Base-by-base conservation (phyloP, 164 flowering plant genomes). In the Annona cherimola region DNA sequence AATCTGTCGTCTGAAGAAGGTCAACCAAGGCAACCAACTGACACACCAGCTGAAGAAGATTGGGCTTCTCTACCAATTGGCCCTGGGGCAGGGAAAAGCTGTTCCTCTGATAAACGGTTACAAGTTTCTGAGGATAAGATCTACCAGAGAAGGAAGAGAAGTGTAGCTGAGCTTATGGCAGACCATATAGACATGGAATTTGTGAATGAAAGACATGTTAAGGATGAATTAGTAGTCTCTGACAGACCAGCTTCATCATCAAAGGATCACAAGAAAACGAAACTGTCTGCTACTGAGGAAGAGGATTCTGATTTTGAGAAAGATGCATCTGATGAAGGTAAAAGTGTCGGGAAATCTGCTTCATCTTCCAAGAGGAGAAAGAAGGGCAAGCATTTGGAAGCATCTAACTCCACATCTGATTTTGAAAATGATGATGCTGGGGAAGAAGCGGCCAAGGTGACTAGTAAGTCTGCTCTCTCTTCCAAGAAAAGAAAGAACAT, bases 91-190 rank as follows among this genome's bases (percentile, higher is more conserved):
- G 66, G 70, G 65, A 66, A 78, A 65, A 57, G 39, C n/a, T 43
- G 9, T 14, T 26, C 70, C 42, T 44, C 64, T 19, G 73, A 66
- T 3, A 75, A 74, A 16, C 45, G 77, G 70, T 75, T 76, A 20
- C 70, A 44, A n/a, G 42, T 71, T 64, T 43, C 71, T 3, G 75
- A 69, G 72, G 77, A 70, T 41, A 75, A 82, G 81, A 57, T 66
- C 20, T 64, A 75, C 68, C 87, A 82, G 42, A 85, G 81, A 68
- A 84, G 86, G 80, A 89, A 89, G 73, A 72, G 78, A 74, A 79
- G 76, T 66, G 76, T 75, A 73, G 73, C 75, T 45, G 79, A 78
- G 16, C 69, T 79, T 54, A 61, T 75, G 66, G 79, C 69, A 18
- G 69, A 39, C 44, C 57, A 70, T 61, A 20, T 69, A 70, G 78